These are phyloP conservation scores for Setaria italica DNA, from an alignment of 202 grass and related monocot species.

Conservation along the genomic window DNA sequence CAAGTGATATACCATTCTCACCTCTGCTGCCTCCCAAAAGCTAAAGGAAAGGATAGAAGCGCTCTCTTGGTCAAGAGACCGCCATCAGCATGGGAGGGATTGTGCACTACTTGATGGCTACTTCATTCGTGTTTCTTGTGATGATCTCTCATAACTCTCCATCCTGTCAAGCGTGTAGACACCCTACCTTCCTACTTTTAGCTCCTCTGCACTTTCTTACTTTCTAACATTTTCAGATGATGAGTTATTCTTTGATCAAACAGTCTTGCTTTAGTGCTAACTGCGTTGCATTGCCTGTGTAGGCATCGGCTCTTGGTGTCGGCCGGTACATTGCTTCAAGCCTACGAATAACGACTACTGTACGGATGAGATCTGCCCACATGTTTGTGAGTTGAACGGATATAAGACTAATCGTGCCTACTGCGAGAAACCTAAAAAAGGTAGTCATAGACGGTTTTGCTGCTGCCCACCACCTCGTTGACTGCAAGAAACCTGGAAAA, in stretches of 20 bases:
- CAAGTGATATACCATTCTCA: neutral
- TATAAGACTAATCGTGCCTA: too few relatives aligned
- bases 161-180: neutral
- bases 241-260: neutral
- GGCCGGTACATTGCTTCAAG: neutral
- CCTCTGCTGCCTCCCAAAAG: neutral
- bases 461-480: too few relatives aligned
- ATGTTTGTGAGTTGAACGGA: too few relatives aligned
- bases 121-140: neutral
- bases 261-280: neutral
- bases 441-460: too few relatives aligned
- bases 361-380: too few relatives aligned
- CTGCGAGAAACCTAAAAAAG: too few relatives aligned
- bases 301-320: neutral
- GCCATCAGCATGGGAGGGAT: neutral
- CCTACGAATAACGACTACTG: neutral
- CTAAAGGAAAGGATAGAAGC: neutral
- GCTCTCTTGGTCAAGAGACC: neutral
- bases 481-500: too few relatives aligned
- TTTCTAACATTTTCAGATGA: neutral
- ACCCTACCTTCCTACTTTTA: neutral
- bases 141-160: neutral
- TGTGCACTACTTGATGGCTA: neutral
- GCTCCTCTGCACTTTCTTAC: too few relatives aligned
- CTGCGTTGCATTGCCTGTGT: neutral